Base-by-base conservation (phyloP, 768 basidiomycete genomes). In the Tubosaeta sp. region DNA sequence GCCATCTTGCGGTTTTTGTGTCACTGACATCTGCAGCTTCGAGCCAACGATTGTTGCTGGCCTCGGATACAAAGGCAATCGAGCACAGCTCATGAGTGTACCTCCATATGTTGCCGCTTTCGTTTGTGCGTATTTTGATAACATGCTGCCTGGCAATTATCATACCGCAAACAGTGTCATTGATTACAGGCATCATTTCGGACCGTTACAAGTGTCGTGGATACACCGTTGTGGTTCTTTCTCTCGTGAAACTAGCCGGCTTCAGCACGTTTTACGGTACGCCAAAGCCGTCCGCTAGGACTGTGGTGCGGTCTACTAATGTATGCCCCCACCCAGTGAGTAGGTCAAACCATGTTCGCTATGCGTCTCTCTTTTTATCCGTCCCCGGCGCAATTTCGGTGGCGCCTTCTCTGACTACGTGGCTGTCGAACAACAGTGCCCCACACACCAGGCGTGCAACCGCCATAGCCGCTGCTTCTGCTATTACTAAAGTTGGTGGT, bases 21-120 rank as follows among this genome's bases (percentile, higher is more conserved):
- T 69, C 70, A 44, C 72, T 55, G 32, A 77, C 14, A 72, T 76
- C 18, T 16, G 48, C 32, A 81, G 87, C 61, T 91, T 91, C 67
- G 71, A 80, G 6, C 88, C 88, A 8, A 82, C 83, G 7, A 87
- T 91, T 65, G 80, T 90, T 6, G 71, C 78, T 30, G 70, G 74
- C 9, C 75, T 87, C 3, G 84, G 84, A 27, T 84, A 78, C 60
- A 71, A 73, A 1, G 73, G 77, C 0, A 70, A 74, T 25, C 64
- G 70, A 19, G 78, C 82, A 3, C 83, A 86, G 58, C 70, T 87
- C 1, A 81, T 83, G 75, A 82, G 77, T 13, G 83, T 85, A 0
- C 75, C 74, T 14, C 81, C 81, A 6, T 82, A 75, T 44, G 77
- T 73, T 1, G 57, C 47, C 5, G 72, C 78, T 16, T 81, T 79